These are phyloP conservation scores for Ustilago xerochloae DNA, from an alignment of 1,284 basidiomycete species.

Conservation along the genomic window DNA sequence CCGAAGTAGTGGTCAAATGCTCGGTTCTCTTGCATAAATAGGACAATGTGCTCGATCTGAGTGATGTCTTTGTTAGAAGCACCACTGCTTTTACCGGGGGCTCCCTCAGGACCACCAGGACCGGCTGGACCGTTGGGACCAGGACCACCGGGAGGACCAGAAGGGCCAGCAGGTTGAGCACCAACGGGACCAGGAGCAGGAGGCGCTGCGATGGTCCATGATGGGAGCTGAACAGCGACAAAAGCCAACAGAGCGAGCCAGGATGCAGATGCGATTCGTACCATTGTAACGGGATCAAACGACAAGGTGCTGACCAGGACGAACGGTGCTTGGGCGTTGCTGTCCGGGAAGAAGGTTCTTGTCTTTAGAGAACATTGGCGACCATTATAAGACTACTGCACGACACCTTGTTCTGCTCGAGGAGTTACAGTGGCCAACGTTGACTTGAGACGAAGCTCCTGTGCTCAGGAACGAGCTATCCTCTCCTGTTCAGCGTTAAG, in stretches of 20 bases:
- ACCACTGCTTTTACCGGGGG: too few species aligned
- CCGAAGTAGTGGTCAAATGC: constrained; percentile 65
- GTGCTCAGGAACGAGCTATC: not conserved
- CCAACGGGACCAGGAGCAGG: too few species aligned
- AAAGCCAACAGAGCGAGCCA: constrained; percentile 4
- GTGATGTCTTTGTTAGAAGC: constrained; percentile 7
- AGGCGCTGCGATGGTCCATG: not conserved
- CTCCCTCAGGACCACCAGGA: not conserved
- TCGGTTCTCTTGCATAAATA: constrained; percentile 65
- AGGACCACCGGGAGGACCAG: not conserved
- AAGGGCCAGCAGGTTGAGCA: too few species aligned
- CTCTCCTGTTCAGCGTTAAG: not conserved
- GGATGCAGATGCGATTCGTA: not conserved
- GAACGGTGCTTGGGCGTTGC: not conserved
- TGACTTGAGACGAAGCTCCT: too few species aligned
- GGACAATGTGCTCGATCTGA: constrained; percentile 43
- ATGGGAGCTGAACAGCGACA: not conserved
- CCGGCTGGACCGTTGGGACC: not conserved
- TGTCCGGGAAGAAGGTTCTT: not conserved
- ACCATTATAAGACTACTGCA: not conserved
- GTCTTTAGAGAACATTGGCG: not conserved
- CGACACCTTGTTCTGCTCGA: too few species aligned
- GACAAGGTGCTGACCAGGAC: not conserved
- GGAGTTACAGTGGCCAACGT: too few species aligned
- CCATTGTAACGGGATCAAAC: not conserved